A percentile compares a stretch with the other conserved stretches of the same genome.
Conservation (phyloP, 75 land plant species). For the Picea glauca region DNA sequence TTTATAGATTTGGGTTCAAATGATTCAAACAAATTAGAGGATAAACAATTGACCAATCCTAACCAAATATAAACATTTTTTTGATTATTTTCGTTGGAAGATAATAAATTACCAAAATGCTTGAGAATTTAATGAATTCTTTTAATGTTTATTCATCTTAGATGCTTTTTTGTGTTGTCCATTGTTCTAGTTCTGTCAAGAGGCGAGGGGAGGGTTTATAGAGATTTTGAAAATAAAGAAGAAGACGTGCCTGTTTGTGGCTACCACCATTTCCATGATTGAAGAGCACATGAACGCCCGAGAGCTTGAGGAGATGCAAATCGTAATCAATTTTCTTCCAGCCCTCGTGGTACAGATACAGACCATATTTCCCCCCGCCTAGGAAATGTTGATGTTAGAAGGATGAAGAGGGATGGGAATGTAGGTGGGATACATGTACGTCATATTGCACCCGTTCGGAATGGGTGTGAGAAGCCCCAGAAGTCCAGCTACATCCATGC, state of each 20-base stretch:
- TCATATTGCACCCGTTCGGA: constrained; percentile 78
- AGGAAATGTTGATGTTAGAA: constrained; percentile 28
- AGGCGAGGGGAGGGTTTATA: too few relatives aligned
- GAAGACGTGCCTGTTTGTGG: constrained; percentile 79
- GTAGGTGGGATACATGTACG: constrained; percentile 97
- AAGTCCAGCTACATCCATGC: constrained; percentile 15
- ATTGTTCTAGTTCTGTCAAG: too few relatives aligned
- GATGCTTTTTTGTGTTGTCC: too few relatives aligned
- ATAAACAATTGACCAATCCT: too few relatives aligned
- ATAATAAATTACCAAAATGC: too few relatives aligned
- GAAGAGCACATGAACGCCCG: constrained; percentile 89
- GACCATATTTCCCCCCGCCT: constrained; percentile 47
- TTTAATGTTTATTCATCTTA: too few relatives aligned
- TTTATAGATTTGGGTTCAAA: too few relatives aligned
- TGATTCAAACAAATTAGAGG: too few relatives aligned
- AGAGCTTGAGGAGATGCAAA: constrained; percentile 29
- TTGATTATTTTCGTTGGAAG: too few relatives aligned
- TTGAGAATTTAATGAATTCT: too few relatives aligned
- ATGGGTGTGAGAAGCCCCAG: constrained; percentile 59
- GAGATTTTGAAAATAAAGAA: background rate
- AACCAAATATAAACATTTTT: too few relatives aligned
- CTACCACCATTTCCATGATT: constrained; percentile 96
- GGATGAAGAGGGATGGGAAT: constrained; percentile 47
- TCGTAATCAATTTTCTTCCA: too few relatives aligned
- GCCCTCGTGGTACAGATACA: constrained; percentile 81